Conservation (phyloP, 345 rosid genomes). For the Eucalyptus cladocalyx region DNA sequence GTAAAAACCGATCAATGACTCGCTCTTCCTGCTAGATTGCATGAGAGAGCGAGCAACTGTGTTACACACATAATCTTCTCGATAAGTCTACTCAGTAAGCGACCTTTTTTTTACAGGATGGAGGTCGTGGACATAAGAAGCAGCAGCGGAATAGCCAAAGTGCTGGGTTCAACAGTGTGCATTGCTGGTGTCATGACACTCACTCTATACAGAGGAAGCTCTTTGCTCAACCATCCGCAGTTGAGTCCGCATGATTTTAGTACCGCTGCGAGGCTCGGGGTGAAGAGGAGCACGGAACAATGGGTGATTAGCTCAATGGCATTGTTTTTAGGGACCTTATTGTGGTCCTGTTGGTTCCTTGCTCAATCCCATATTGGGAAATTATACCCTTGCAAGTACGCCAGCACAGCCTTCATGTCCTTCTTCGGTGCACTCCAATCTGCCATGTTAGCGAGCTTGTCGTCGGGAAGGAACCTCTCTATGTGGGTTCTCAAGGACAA, state of each 20-base stretch:
- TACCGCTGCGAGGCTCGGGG: neutral
- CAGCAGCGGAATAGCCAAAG: constrained; percentile 2
- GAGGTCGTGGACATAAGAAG: constrained; percentile 23
- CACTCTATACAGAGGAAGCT: constrained; percentile 21
- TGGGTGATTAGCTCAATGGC: constrained; percentile 42
- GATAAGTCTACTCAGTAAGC: neutral
- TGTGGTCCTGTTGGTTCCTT: constrained; percentile 57
- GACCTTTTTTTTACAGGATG: constrained; percentile 13
- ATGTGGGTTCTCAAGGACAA: constrained; percentile 33
- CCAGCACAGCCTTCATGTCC: constrained; percentile 55
- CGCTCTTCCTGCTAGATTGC: neutral
- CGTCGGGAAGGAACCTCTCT: constrained; percentile 21
- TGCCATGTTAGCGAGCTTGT: constrained; percentile 16
- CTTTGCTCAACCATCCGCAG: constrained; percentile 17
- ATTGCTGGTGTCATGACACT: neutral
- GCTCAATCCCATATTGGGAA: constrained; percentile 36
- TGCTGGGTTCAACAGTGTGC: neutral
- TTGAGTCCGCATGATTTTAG: neutral
- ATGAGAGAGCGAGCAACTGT: neutral
- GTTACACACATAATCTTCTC: neutral
- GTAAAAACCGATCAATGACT: neutral
- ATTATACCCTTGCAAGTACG: constrained; percentile 40
- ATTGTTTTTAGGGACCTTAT: constrained; percentile 21
- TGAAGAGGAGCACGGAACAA: constrained; percentile 1
- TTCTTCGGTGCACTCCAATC: constrained; percentile 56